Base-by-base conservation (phyloP, 2,329 filamentous ascomycete genomes). In the Talaromyces sp. region DNA sequence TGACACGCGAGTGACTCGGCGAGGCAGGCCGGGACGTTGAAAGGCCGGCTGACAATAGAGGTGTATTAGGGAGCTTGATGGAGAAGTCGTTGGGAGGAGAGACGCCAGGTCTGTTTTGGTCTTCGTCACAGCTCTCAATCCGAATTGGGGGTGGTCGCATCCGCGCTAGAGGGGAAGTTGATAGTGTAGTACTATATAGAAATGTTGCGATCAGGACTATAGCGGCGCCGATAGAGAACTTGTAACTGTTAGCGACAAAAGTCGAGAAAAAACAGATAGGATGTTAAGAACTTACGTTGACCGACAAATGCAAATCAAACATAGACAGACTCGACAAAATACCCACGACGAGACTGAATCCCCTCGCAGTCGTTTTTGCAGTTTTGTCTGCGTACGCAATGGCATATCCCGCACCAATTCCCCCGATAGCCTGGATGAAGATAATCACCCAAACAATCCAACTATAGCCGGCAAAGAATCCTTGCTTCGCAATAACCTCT, bases 381-480 rank as follows among this genome's bases (percentile, higher is more conserved):
- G 96, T 96, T 73, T 95, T 96, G 79, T 95, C 90, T 5, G 90
- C 88, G 74, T 92, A 91, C 68, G 90, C 91, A 76, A 95, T 90
- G 74, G 90, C 91, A 66, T 95, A 83, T 1, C 90, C 90, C 10
- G 92, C 89, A n/a, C 96, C 81, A 33, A 98, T 85, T 27, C 94
- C 95, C 37, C 93, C 93, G 41, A 89, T 79, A 0, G 93, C 91
- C 76, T 99, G 95, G 66, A 95, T 85, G 6, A 88, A 74, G 70
- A 98, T 91, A 4, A 93, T 90, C 5, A 87, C 83, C 93, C 93
- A 97, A 3, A 98, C 94, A 22, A 94, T 84, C 83, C 87, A 90
- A 75, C 96, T 97, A 79, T 98, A 99, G 2, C 95, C 95, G 65
- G 91, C 90, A 71, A 99, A 98, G 78, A 98, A 96, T 13, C 95